Base-by-base conservation (phyloP, 805 yeast genomes). In the Schizosaccharomyces osmophilus region DNA sequence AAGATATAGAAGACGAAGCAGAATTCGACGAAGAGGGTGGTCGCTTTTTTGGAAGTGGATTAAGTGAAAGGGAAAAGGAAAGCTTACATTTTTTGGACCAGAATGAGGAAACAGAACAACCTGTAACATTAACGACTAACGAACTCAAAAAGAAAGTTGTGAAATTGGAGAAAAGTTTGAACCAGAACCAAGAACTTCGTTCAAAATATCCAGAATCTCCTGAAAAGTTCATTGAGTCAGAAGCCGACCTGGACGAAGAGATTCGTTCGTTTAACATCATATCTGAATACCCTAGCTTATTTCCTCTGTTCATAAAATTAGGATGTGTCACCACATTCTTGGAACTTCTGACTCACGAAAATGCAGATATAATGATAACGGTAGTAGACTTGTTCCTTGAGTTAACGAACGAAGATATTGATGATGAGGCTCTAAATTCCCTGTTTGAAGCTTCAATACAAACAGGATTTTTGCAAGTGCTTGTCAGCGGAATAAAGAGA, bases 11-110 rank as follows among this genome's bases (percentile, higher is more conserved):
- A 6, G 63, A 48, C 5, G 62, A 51, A 24, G 57, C 22, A 2
- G 57, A 51, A 26, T 51, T 57, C 32, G 66, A 64, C 61, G 67
- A 65, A 17, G 67, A 65, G 58, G 67, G 67, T 45, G 67, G 65
- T n/a, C 57, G 66, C 13, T 64, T 65, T 59, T 65, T 62, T 19
- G 67, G 67, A 24, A 65, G 64, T 4, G 67, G 67, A 3, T 59
- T 65, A 19, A 61, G 65, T 22, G 62, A 61, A 17, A 61, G 61
- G 59, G 67, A 65, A 51, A 61, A 62, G 15, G 63, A 64, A 19
- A 62, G 63, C 36, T 45, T 65, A 9, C 65, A 65, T 32, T 65
- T 62, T 48, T 64, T 65, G 42, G 67, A 65, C 29, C 55, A 31
- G 13, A 29, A 61, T n/a, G 62, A 61, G 8, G 59, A 15, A 39